Conservation (phyloP, 805 yeast genomes). For the Pichia manshurica region DNA sequence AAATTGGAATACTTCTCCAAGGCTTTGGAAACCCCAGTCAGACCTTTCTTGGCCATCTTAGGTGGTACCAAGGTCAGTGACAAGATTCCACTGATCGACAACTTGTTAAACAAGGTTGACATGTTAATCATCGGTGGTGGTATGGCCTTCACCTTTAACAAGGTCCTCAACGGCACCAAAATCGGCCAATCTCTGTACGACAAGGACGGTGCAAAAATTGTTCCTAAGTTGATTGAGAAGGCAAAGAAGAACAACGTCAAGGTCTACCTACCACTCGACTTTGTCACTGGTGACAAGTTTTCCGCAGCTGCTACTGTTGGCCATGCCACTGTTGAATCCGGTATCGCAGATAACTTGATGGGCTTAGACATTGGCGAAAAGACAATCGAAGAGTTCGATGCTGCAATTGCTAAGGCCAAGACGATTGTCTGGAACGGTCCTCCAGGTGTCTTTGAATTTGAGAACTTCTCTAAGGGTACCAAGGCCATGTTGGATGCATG, state of each 20-base stretch:
- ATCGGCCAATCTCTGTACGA: conserved; percentile 94
- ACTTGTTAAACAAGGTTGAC: conserved; percentile 93
- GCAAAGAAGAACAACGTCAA: conserved; percentile 95
- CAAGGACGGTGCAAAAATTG: conserved; percentile 92
- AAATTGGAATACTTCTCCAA: conserved; percentile 96
- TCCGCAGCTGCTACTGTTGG: conserved; percentile 85
- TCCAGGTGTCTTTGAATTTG: conserved; percentile 99
- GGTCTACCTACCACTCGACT: conserved; percentile 91
- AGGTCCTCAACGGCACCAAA: conserved; percentile 74
- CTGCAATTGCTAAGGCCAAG: conserved; percentile 85
- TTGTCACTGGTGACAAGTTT: conserved; percentile 92
- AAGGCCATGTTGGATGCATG: conserved; percentile 83
- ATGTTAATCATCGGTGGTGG: conserved; percentile 97
- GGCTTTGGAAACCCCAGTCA: conserved; percentile 95
- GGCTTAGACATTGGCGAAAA: conserved; percentile 96
- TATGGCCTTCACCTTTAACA: conserved; percentile 99
- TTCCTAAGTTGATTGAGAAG: conserved; percentile 85
- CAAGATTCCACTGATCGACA: conserved; percentile 97
- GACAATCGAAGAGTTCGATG: conserved; percentile 71
- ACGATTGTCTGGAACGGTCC: conserved; percentile 99
- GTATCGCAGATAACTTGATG: conserved; percentile 93
- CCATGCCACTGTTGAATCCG: conserved; percentile 79
- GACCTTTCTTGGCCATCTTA: conserved; percentile 97
- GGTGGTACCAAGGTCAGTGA: conserved; percentile 99
- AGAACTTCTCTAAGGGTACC: conserved; percentile 86